These are phyloP conservation scores for Acidomyces sp. DNA, from an alignment of 495 filamentous ascomycete genomes.

Conservation along the genomic window DNA sequence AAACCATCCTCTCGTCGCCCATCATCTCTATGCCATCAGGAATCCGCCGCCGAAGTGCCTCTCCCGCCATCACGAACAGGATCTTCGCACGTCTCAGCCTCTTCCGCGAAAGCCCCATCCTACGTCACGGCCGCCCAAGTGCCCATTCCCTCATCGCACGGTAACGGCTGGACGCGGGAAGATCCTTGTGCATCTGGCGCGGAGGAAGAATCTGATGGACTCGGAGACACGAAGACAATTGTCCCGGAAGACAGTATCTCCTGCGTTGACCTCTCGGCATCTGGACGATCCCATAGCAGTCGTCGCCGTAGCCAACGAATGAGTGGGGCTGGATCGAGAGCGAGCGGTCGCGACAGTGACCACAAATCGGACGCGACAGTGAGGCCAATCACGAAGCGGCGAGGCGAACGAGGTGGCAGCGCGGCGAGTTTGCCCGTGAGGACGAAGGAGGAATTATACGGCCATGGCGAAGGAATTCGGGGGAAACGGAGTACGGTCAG, in stretches of 20 bases:
- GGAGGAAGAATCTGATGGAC: constrained; percentile 19
- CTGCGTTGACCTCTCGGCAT: constrained; percentile 18
- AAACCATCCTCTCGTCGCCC: constrained; percentile 3
- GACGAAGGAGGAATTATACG: constrained; percentile 16
- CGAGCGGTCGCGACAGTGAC: constrained; percentile 10
- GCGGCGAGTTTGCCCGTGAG: constrained; percentile 20
- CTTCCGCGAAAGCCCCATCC: constrained; percentile 1
- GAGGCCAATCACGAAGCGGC: constrained; percentile 19
- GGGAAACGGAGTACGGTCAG: constrained; percentile 21
- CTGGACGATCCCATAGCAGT: background rate
- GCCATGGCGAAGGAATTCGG: constrained; percentile 8
- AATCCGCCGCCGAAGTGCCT: constrained; percentile 3
- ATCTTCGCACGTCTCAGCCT: constrained; percentile 3
- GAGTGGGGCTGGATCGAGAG: background rate
- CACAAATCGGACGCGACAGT: constrained; percentile 21
- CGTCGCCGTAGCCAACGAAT: background rate
- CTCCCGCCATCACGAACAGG: constrained; percentile 8
- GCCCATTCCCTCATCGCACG: constrained; percentile 10
- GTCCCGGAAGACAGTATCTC: constrained; percentile 30
- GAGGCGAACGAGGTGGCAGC: constrained; percentile 6
- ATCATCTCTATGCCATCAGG: background rate
- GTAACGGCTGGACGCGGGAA: constrained; percentile 7
- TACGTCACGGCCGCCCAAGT: constrained; percentile 15
- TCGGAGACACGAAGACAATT: constrained; percentile 23
- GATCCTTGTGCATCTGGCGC: constrained; percentile 16